Evolutionary conservation across 108 stramenopile genomes (phyloP).

Genomic region (Conticribra guillardii): DNA sequence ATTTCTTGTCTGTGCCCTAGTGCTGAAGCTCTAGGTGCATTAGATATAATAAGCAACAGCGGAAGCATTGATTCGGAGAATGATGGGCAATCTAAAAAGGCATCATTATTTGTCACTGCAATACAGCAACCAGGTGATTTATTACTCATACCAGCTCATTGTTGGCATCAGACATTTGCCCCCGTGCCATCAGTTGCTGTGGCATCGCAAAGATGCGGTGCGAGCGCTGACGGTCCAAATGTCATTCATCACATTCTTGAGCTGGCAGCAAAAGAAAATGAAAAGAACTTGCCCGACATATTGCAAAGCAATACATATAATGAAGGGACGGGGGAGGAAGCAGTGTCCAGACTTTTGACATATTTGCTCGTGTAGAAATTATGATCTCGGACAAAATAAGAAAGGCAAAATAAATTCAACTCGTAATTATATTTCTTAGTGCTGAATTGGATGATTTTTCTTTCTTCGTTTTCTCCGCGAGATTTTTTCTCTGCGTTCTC

Average conservation of each 20-base stretch:
- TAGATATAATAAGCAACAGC: constrained; percentile 1
- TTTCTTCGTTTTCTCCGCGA: too few relatives aligned
- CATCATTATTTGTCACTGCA: constrained; percentile 24
- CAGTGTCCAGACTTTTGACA: background rate
- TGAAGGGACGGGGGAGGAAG: constrained; percentile 25
- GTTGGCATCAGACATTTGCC: constrained; percentile 74
- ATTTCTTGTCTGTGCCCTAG: constrained; percentile 10
- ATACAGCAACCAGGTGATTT: constrained; percentile 68
- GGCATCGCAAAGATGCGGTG: constrained; percentile 64
- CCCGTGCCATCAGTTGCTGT: constrained; percentile 59
- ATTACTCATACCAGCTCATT: constrained; percentile 63
- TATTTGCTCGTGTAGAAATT: too few relatives aligned
- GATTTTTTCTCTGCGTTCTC: too few relatives aligned
- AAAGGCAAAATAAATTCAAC: too few relatives aligned
- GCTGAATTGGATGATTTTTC: too few relatives aligned
- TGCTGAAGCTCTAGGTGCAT: constrained; percentile 6
- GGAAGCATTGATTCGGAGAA: background rate
- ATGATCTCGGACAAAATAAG: too few relatives aligned
- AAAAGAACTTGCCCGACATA: constrained; percentile 14
- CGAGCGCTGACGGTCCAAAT: constrained; percentile 37
- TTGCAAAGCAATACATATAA: constrained; percentile 14
- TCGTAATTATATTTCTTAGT: too few relatives aligned
- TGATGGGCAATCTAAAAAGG: background rate
- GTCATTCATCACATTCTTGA: constrained; percentile 53
- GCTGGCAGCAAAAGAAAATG: constrained; percentile 2